phyloP scores from a whole-genome alignment of 805 yeast genomes.

The Clavispora santaluciae region DNA sequence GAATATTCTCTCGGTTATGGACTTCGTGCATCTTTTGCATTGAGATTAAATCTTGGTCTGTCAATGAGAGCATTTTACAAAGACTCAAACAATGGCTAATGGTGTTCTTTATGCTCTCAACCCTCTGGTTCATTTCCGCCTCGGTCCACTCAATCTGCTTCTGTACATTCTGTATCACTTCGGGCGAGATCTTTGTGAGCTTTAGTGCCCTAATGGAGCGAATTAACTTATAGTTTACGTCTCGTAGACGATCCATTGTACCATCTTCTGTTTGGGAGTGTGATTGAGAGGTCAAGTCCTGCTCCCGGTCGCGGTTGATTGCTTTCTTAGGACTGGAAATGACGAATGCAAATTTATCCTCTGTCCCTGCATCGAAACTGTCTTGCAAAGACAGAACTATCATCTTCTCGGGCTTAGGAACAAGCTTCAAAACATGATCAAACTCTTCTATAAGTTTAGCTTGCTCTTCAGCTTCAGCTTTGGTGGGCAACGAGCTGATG shows the following conservation, averaged over 20 bases:
- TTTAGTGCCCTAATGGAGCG: conserved; percentile 31
- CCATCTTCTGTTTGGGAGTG: conserved; percentile 6
- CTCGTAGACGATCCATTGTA: conserved; percentile 25
- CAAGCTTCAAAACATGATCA: conserved; percentile 20
- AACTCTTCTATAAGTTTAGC: conserved; percentile 28
- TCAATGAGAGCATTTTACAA: conserved; percentile 25
- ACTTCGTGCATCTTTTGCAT: conserved; percentile 27
- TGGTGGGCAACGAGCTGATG: conserved; percentile 22
- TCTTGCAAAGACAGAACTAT: conserved; percentile 3
- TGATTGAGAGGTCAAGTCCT: neutral
- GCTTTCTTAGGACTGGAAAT: conserved; percentile 16
- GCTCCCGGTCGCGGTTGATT: neutral
- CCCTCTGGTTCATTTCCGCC: conserved; percentile 21
- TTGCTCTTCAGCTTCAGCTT: conserved; percentile 28
- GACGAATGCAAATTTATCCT: conserved; percentile 13
- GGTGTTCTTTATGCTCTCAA: conserved; percentile 17
- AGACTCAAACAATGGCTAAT: conserved; percentile 23
- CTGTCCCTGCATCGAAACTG: neutral
- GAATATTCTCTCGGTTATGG: conserved; percentile 10
- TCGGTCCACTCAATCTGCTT: conserved; percentile 24
- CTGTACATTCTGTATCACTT: conserved; percentile 19
- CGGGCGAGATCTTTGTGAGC: conserved; percentile 33
- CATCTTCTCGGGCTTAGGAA: conserved; percentile 7
- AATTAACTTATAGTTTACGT: conserved; percentile 34
- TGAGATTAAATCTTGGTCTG: conserved; percentile 28